Evolutionary conservation across 1,284 basidiomycete species (phyloP).

Genomic region (Cystobasidium pallidum): DNA sequence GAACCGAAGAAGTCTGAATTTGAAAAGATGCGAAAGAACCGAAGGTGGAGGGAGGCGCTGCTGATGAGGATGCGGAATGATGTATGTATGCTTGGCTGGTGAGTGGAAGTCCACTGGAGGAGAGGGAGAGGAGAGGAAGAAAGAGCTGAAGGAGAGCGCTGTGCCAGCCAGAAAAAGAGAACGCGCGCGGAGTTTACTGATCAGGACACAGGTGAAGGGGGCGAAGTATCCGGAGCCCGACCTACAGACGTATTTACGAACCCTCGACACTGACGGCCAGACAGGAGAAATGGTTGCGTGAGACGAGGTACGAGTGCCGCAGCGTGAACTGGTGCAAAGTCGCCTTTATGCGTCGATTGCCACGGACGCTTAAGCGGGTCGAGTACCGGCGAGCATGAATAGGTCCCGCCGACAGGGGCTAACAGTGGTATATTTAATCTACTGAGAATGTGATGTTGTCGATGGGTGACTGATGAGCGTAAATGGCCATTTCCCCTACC

Average conservation of each 20-base stretch:
- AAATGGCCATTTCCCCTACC: not conserved
- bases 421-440: too few species aligned
- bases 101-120: constrained; percentile 1
- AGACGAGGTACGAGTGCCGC: not conserved
- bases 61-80: not conserved
- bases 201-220: not conserved
- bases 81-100: not conserved
- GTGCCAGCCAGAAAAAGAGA: not conserved
- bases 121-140: not conserved
- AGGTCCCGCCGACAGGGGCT: too few species aligned
- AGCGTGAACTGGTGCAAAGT: not conserved
- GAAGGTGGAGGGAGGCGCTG: not conserved
- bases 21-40: not conserved
- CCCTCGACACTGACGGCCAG: not conserved
- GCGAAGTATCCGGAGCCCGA: not conserved
- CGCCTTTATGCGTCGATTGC: not conserved
- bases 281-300: constrained; percentile 6
- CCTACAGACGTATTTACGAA: not conserved
- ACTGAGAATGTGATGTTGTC: not conserved
- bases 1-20: not conserved
- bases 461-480: not conserved
- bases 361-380: not conserved
- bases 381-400: too few species aligned
- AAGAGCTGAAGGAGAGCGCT: not conserved
- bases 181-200: not conserved